Base-by-base conservation (phyloP, 257 asterid species). In the Linderniella brevidens region DNA sequence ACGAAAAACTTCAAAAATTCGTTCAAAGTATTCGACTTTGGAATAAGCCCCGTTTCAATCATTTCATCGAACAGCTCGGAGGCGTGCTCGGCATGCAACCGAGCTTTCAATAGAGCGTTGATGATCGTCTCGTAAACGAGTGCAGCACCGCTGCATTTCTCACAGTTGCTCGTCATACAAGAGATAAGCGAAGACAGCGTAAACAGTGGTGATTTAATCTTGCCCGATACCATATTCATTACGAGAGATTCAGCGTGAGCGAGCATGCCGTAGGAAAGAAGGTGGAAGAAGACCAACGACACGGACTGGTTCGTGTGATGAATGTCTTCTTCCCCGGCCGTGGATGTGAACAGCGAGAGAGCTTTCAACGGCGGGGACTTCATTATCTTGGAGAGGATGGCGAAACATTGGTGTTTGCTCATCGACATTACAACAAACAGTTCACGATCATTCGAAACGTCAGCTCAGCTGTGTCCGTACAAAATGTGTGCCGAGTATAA, bases 301-400 rank as follows among this genome's bases (percentile, higher is more conserved):
- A 79, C 19, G 36, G 92, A 71, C 41, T 76, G 67, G 25, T 50
- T 75, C 37, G 82, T 74, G 71, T 70, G 85, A 15, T 69, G 60
- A 48, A 68, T 58, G 35, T 72, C 66, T 44, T 56, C 57, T 44
- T 56, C 57, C 16, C 44, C 41, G 3, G 59, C 35, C 36, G 88
- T 56, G 38, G 77, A 54, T 20, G 62, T 70, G 69, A 83, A 72
- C 64, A 74, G 73, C 12, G 65, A 54, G 19, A 83, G 54, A 41
- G 92, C 74, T 56, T 56, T 62, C 58, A 54, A 54, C 14, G 94
- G 94, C 35, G 92, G 94, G 50, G 49, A 12, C 65, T 82, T 83
- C 52, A 72, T 59, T 58, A 79, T 53, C 56, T 58, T 67, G 55
- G 92, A 65, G 43, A 79, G 66, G 53, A 76, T 64, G 37, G 64